Conservation (phyloP, 1,284 basidiomycete species). For the Nidula niveotomentosa region DNA sequence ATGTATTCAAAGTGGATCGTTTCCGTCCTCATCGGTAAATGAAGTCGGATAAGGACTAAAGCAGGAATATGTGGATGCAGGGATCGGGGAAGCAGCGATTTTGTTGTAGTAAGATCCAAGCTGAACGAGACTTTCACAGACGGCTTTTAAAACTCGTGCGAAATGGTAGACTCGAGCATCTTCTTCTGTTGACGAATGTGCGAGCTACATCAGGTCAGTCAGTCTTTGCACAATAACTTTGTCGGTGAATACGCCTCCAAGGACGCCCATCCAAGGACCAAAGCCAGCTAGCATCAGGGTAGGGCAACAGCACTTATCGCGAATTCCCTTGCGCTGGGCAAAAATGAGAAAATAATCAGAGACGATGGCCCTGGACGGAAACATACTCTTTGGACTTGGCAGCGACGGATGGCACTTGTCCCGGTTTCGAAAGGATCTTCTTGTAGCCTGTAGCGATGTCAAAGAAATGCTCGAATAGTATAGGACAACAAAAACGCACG, state of each 20-base stretch:
- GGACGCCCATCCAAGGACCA: conserved; percentile 16
- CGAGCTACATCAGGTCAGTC: conserved; percentile 19
- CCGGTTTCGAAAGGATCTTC: no score
- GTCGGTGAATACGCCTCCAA: conserved; percentile 12
- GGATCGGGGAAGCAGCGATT: neutral
- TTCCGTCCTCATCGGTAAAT: conserved; percentile 1
- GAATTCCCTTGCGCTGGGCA: no score
- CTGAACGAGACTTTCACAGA: conserved; percentile 8
- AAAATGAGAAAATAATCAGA: no score
- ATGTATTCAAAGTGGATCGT: conserved; percentile 10
- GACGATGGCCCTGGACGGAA: no score
- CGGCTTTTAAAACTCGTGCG: conserved; percentile 11
- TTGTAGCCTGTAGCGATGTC: no score
- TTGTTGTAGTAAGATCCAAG: conserved; percentile 9
- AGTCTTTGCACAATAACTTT: conserved; percentile 19
- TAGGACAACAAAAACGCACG: no score
- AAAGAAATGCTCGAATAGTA: no score
- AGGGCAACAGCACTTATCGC: conserved; percentile 11
- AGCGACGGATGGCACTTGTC: no score
- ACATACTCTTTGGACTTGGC: no score
- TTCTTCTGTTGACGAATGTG: conserved; percentile 4
- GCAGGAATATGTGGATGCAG: conserved; percentile 2
- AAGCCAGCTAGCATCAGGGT: conserved; percentile 14
- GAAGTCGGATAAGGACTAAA: conserved; percentile 10
- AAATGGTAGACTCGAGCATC: conserved; percentile 6